Conservation (phyloP, 2,329 filamentous ascomycete genomes). For the Aspergillus piperis region DNA sequence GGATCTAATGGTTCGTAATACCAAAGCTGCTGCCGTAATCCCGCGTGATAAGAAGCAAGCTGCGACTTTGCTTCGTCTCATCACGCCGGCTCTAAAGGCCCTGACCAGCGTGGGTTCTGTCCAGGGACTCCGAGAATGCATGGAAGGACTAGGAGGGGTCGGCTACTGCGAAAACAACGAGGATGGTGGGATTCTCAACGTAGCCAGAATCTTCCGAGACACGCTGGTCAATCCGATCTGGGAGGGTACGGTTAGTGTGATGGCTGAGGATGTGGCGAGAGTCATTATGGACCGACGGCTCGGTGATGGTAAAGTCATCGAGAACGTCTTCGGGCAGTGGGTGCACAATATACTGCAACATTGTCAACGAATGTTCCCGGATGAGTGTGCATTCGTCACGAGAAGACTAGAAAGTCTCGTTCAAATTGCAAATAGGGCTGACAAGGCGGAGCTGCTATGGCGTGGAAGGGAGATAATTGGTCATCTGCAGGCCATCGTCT, state of each 20-base stretch:
- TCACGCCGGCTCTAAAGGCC: conserved; percentile 38
- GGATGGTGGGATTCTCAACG: conserved; percentile 63
- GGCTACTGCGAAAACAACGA: conserved; percentile 44
- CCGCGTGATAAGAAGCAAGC: conserved; percentile 27
- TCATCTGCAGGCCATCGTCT: neutral
- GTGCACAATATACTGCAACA: neutral
- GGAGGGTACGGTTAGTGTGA: conserved; percentile 73
- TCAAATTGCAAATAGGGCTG: neutral
- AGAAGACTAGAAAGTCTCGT: neutral
- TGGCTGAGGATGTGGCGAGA: conserved; percentile 44
- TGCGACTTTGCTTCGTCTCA: conserved; percentile 28
- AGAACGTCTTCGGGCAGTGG: neutral
- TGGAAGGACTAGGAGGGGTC: conserved; percentile 42
- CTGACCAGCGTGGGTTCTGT: conserved; percentile 38
- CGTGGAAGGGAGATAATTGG: neutral
- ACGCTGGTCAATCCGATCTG: conserved; percentile 60
- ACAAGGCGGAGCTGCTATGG: neutral
- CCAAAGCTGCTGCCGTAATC: conserved; percentile 46
- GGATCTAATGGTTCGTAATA: conserved; percentile 32
- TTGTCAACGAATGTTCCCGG: neutral
- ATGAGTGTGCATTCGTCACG: neutral
- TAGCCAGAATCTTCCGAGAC: conserved; percentile 67
- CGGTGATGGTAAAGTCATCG: neutral
- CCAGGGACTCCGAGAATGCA: conserved; percentile 38
- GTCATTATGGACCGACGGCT: neutral